Evolutionary conservation across 208 protist species (phyloP).

Genomic region (Crithidia sp.): DNA sequence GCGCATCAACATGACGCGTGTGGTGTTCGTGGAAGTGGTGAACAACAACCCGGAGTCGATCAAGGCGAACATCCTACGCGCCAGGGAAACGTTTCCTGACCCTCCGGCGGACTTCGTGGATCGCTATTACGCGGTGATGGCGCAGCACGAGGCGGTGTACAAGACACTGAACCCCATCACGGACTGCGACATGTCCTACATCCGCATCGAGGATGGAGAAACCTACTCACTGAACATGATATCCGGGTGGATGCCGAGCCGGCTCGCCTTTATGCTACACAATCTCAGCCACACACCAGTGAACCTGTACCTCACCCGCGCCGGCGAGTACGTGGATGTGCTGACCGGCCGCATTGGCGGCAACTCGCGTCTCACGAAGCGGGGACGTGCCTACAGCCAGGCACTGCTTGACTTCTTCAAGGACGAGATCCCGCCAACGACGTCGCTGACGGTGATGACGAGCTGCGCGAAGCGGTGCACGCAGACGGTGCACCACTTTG

Average conservation of each 20-base stretch:
- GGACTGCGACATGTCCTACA: conserved; percentile 84
- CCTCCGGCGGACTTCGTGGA: conserved; percentile 78
- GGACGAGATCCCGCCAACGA: conserved; percentile 38
- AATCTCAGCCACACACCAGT: conserved; percentile 76
- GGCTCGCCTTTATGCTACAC: conserved; percentile 89
- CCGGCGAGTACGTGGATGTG: conserved; percentile 89
- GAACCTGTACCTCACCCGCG: conserved; percentile 81
- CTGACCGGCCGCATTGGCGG: conserved; percentile 76
- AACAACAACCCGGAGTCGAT: conserved; percentile 63
- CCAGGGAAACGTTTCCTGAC: conserved; percentile 59
- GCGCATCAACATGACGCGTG: conserved; percentile 62
- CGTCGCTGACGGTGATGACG: conserved; percentile 73
- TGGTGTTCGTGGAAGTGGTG: conserved; percentile 87
- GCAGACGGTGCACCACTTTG: conserved; percentile 85
- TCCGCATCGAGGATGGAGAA: conserved; percentile 75
- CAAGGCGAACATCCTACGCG: conserved; percentile 63
- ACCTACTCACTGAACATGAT: conserved; percentile 88
- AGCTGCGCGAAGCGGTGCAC: conserved; percentile 84
- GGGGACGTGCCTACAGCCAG: conserved; percentile 74
- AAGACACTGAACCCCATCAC: conserved; percentile 66
- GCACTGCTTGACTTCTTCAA: conserved; percentile 79
- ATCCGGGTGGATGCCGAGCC: conserved; percentile 85
- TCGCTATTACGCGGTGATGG: conserved; percentile 70
- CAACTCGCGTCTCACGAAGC: conserved; percentile 81
- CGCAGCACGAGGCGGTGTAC: conserved; percentile 74